A percentile compares a stretch with the other conserved stretches of the same genome.
Conservation (phyloP, 2,329 filamentous ascomycete species). For the Amphichorda felina region DNA sequence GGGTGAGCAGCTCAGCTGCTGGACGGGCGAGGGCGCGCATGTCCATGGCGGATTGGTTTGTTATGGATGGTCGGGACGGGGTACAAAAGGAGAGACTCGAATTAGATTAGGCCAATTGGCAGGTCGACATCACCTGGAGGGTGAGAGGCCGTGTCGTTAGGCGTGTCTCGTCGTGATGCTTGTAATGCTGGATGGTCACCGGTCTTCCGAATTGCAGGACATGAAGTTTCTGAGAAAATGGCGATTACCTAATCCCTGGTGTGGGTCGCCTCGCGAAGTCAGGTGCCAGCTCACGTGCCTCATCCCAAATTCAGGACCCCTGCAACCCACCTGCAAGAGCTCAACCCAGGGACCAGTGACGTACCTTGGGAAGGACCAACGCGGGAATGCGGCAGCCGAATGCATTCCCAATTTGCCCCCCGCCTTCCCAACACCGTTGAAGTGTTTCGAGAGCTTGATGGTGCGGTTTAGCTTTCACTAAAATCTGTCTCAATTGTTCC, state of each 20-base stretch:
- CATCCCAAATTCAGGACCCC: neutral
- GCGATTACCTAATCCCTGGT: slow-evolving; percentile 2
- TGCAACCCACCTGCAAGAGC: neutral
- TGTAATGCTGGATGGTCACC: neutral
- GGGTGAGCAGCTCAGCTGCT: slow-evolving; percentile 17
- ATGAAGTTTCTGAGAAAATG: slow-evolving; percentile 2
- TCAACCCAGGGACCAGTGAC: neutral
- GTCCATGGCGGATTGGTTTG: slow-evolving; percentile 15
- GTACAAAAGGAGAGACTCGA: neutral
- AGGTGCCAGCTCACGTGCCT: neutral
- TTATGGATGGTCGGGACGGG: neutral
- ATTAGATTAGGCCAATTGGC: neutral
- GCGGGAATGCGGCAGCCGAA: no score
- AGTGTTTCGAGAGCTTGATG: no score
- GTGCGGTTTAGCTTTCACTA: no score
- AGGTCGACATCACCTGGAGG: slow-evolving; percentile 3
- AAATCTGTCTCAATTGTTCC: no score
- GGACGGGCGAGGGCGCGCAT: slow-evolving; percentile 22
- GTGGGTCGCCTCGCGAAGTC: neutral
- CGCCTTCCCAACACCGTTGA: no score
- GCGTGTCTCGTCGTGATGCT: slow-evolving; percentile 1
- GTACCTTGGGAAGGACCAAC: no score
- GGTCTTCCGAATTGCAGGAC: neutral
- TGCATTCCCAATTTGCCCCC: no score
- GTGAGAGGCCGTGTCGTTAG: slow-evolving; percentile 1